phyloP scores from a whole-genome alignment of 305 asterid genomes.

The Fraxinus sp. region DNA sequence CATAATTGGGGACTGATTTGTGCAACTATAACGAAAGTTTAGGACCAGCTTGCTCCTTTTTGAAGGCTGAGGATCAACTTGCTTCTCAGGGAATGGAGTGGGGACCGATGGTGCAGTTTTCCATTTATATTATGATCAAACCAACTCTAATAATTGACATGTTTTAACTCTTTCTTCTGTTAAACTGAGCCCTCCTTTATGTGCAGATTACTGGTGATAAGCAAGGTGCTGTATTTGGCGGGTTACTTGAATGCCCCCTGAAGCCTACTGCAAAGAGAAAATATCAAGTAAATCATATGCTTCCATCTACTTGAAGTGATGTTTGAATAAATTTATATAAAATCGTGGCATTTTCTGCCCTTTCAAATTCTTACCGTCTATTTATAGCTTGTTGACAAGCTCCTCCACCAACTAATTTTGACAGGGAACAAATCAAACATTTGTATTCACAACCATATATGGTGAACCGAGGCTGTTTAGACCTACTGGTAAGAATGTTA shows the following conservation, averaged over 20 bases:
- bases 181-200: slow-evolving; percentile 7
- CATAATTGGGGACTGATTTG: background rate
- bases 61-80: background rate
- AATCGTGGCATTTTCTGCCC: slow-evolving; percentile 8
- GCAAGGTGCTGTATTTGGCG: slow-evolving; percentile 94
- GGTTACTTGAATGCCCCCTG: slow-evolving; percentile 91
- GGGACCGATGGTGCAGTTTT: background rate
- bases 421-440: slow-evolving; percentile 87
- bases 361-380: background rate
- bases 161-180: background rate
- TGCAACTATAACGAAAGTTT: background rate
- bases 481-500: slow-evolving; percentile 72
- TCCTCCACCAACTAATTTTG: slow-evolving; percentile 15
- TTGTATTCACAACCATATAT: slow-evolving; percentile 87
- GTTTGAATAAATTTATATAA: background rate
- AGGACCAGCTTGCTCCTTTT: background rate
- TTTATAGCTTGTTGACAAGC: slow-evolving; percentile 20
- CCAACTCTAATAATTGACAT: background rate
- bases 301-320: slow-evolving; percentile 8
- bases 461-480: slow-evolving; percentile 94
- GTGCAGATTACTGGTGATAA: slow-evolving; percentile 87
- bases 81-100: background rate
- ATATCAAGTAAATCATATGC: slow-evolving; percentile 61
- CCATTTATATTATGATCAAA: background rate
- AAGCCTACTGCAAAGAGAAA: slow-evolving; percentile 80